A percentile compares a stretch with the other conserved stretches of the same genome.
phyloP scores from a whole-genome alignment of 2,329 filamentous ascomycete species.

The Epichloe festucae region DNA sequence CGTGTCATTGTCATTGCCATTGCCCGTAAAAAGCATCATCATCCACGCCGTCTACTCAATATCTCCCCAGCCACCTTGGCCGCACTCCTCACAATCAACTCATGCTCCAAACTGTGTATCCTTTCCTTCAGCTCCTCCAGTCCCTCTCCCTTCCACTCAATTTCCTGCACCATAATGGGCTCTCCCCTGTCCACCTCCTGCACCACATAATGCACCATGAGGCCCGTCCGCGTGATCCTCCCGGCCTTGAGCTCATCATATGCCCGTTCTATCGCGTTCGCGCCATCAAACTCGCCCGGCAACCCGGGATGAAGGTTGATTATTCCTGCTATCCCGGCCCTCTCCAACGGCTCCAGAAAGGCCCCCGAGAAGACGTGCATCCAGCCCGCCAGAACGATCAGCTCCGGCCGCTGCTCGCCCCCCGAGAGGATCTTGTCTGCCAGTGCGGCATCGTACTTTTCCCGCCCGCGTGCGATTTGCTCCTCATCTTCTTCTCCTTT shows the following conservation, averaged over 20 bases:
- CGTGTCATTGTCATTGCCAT: too few relatives aligned
- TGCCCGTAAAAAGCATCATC: too few relatives aligned
- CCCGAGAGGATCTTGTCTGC: constrained; percentile 32
- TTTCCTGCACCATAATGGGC: constrained; percentile 37
- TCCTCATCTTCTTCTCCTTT: too few relatives aligned
- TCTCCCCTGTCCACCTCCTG: constrained; percentile 66
- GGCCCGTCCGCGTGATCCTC: constrained; percentile 58
- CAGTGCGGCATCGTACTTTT: too few relatives aligned
- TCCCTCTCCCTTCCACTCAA: constrained; percentile 51
- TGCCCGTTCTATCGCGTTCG: constrained; percentile 64
- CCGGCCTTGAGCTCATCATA: constrained; percentile 56
- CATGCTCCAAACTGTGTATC: constrained; percentile 67
- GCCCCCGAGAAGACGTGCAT: constrained; percentile 67
- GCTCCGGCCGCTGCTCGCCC: constrained; percentile 43
- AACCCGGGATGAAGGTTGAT: constrained; percentile 30
- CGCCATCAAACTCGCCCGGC: constrained; percentile 61
- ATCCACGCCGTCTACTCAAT: constrained; percentile 4
- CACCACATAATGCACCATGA: constrained; percentile 84
- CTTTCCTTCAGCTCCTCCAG: constrained; percentile 54
- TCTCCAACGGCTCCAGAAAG: constrained; percentile 57
- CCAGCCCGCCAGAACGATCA: constrained; percentile 75
- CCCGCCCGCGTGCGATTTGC: too few relatives aligned
- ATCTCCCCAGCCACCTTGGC: constrained; percentile 31
- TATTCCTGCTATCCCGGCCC: constrained; percentile 48
- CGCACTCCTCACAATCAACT: constrained; percentile 65